Evolutionary conservation across 2,329 filamentous ascomycete species (phyloP).

Genomic region (Aspergillus neotritici): DNA sequence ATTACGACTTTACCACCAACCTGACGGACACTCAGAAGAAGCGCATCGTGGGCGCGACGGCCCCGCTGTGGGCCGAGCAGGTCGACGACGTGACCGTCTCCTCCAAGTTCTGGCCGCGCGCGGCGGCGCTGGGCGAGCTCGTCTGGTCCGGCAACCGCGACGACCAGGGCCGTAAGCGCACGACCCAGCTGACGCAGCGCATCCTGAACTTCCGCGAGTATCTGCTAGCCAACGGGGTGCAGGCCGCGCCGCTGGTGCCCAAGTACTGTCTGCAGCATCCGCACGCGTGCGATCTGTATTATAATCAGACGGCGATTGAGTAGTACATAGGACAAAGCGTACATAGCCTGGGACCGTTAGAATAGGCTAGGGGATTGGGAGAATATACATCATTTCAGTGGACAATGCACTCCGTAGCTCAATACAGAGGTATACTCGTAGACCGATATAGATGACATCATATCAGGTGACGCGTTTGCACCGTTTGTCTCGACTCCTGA

Average conservation of each 20-base stretch:
- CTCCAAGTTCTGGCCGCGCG: constrained; percentile 52
- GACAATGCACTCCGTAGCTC: too few relatives aligned
- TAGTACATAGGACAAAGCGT: not conserved
- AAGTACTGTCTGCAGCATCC: constrained; percentile 56
- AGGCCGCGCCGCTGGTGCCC: constrained; percentile 48
- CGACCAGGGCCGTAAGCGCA: constrained; percentile 46
- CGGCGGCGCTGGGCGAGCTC: constrained; percentile 52
- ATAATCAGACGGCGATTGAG: constrained; percentile 43
- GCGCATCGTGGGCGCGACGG: constrained; percentile 49
- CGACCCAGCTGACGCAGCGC: constrained; percentile 50
- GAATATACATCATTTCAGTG: too few relatives aligned
- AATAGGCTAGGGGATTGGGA: too few relatives aligned
- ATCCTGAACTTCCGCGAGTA: constrained; percentile 58
- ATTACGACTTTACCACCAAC: constrained; percentile 51
- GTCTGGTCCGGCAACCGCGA: constrained; percentile 53
- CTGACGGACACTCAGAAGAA: constrained; percentile 44
- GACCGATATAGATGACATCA: too few relatives aligned
- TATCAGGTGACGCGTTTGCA: too few relatives aligned
- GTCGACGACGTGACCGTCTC: constrained; percentile 50
- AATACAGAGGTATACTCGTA: too few relatives aligned
- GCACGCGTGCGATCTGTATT: constrained; percentile 53
- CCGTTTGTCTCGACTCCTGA: too few relatives aligned
- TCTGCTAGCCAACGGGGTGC: constrained; percentile 50
- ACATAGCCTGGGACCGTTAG: too few relatives aligned
- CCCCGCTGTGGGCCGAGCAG: constrained; percentile 52